Conservation (phyloP, 2,329 filamentous ascomycete genomes). For the Scedosporium aurantiacum region DNA sequence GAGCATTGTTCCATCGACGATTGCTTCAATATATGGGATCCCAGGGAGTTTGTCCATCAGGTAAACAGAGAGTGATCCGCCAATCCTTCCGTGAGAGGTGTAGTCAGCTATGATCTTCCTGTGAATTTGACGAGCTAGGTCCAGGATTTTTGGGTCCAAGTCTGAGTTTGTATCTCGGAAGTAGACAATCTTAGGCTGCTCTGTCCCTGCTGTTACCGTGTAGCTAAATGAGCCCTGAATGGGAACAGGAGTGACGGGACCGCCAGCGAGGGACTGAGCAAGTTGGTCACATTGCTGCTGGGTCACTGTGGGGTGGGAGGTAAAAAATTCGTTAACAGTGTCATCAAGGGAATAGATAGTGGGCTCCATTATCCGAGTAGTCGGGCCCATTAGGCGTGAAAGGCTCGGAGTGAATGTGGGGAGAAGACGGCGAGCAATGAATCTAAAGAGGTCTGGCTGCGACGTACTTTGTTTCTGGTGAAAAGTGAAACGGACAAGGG, state of each 20-base stretch:
- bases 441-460: too few relatives aligned
- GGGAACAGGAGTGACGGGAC: conserved; percentile 10
- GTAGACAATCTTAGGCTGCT: conserved; percentile 10
- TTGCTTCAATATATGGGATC: background rate
- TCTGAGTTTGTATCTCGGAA: conserved; percentile 4
- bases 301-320: background rate
- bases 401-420: too few relatives aligned
- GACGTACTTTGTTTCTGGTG: too few relatives aligned
- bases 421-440: too few relatives aligned
- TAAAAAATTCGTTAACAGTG: too few relatives aligned
- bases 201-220: conserved; percentile 9
- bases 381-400: too few relatives aligned
- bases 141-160: background rate
- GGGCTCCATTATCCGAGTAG: too few relatives aligned
- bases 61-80: background rate
- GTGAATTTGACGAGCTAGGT: background rate
- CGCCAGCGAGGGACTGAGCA: conserved; percentile 7
- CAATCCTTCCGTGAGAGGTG: background rate
- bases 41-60: background rate
- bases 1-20: too few relatives aligned
- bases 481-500: too few relatives aligned
- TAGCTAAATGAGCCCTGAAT: conserved; percentile 14
- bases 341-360: too few relatives aligned
- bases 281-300: conserved; percentile 12
- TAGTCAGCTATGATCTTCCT: background rate